Evolutionary conservation across 495 filamentous ascomycete genomes (phyloP), one percentile per base, ranked within the genome.

Genomic region (Xanthoparmelia taractica): DNA sequence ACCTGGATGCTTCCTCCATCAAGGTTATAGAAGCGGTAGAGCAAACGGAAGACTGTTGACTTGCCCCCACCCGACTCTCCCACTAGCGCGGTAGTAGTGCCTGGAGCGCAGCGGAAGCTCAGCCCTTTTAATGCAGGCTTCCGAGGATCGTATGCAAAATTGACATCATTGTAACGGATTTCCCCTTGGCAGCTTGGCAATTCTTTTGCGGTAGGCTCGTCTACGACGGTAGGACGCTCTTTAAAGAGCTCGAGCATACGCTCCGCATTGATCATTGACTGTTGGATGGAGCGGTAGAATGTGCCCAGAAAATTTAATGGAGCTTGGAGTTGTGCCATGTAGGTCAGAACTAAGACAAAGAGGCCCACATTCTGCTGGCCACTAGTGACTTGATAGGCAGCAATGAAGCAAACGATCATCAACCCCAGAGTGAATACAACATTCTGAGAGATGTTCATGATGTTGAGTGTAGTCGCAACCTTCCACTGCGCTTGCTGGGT

Each of bases 231-330:
- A 8, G 94, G 94, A 66, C 90, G 85, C 70, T 93, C 90, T 70
- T 95, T 94, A 80, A 98, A 98, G 41, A 97, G 77, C 72, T 98
- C 95, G 58, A 98, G 78, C 76, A 97, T 85, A 4, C 94, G 85
- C 77, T 98, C 94, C 11, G 91, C 91, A 65, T 96, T 97, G 70
- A 98, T 97, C 88, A 98, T 87, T 58, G 92, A 90, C 41, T 90
- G 91, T 75, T 97, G 94, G 27, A 97, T 94, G 63, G 91, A 93
- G 43, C 94, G 84, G 72, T 97, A 98, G 74, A 98, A 97, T 0
- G 94, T 94, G 58, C 95, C 94, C 74, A 98, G 97, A 80, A 95
- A 98, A 74, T 96, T 96, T 68, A 98, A 80, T 12, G 94, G 94
- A 1, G 85, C 87, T 74, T 96, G 92, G 37, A 98, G 79, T 73